Evolutionary conservation across 2,329 filamentous ascomycete genomes (phyloP).

Genomic region (Trichoderma asperellum): DNA sequence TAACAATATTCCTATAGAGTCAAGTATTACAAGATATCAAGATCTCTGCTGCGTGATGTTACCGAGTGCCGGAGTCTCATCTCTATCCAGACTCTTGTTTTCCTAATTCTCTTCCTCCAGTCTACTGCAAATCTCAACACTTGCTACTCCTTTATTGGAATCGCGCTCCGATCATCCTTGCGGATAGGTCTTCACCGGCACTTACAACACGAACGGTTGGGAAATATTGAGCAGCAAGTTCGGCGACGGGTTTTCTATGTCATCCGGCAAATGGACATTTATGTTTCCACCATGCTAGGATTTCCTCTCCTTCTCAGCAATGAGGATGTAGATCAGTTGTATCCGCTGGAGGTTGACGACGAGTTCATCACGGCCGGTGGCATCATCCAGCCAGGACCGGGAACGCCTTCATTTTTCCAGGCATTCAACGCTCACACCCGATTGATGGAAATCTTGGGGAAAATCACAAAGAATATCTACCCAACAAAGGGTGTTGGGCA

Average conservation of each 20-base stretch:
- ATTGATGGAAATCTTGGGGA: constrained; percentile 65
- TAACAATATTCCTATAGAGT: constrained; percentile 51
- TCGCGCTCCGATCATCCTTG: constrained; percentile 74
- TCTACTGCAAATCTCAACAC: constrained; percentile 77
- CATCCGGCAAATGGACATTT: constrained; percentile 71
- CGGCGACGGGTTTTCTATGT: constrained; percentile 69
- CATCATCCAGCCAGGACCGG: constrained; percentile 59
- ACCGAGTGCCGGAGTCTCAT: constrained; percentile 73
- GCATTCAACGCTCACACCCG: constrained; percentile 69
- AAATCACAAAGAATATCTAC: constrained; percentile 68
- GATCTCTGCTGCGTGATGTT: constrained; percentile 66
- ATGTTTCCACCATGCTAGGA: constrained; percentile 68
- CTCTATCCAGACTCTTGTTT: constrained; percentile 75
- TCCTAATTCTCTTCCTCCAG: constrained; percentile 81
- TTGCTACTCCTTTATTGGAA: constrained; percentile 80
- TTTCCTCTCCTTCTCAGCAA: constrained; percentile 66
- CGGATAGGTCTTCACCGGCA: constrained; percentile 79
- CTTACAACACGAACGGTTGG: constrained; percentile 65
- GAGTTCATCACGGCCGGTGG: constrained; percentile 65
- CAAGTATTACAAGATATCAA: constrained; percentile 73
- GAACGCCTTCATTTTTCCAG: constrained; percentile 62
- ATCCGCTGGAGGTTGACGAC: constrained; percentile 68
- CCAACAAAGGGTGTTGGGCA: constrained; percentile 62
- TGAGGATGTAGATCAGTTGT: constrained; percentile 69
- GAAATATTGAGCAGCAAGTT: constrained; percentile 65